Base-by-base conservation (phyloP, 2,329 filamentous ascomycete species). In the Seiridium cupressi region DNA sequence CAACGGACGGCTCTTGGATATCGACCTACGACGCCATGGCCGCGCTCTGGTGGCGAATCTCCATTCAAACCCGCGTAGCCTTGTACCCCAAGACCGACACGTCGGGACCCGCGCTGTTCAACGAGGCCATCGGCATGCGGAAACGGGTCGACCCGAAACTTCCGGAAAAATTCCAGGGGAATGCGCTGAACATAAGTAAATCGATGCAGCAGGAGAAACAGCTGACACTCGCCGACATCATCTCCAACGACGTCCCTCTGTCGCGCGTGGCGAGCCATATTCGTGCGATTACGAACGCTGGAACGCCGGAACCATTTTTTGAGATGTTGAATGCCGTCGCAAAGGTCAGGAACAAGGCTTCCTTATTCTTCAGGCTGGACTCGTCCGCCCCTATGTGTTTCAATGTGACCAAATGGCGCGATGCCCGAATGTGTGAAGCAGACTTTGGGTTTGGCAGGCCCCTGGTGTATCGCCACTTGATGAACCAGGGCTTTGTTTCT, bases 21-120 rank as follows among this genome's bases (percentile, higher is more conserved):
- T 57, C 55, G 10, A 57, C 55, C 6, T 57, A 57, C 10, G 55
- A 57, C n/a, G 55, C 55, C 31, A 18, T 57, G 26, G 36, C 36
- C 10, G 55, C 55, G 7, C n/a, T 57, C 18, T 36, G 26, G 26
- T 44, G 51, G 51, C 26, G 51, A 11, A 55, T 44, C 6, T 55
- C 38, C 18, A 31, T 38, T 4, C 36, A 38, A 18, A 42, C 38
- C 31, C 55, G 55, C 10, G 10, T 57, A 35, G 3, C 18, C 5
- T 26, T 46, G 9, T 57, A 47, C 32, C 47, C 47, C n/a, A 57
- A 46, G 42, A 36, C 42, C 4, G 42, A 38, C 42, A 36, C 38
- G 3, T 46, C 55, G 8, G 10, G n/a, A 18, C 53, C 53, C 13
- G 42, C 44, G 11, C 34, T 36, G 5, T 57, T 46, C 42, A 18